Base-by-base conservation (phyloP, 805 yeast genomes). In the Candida koratica region DNA sequence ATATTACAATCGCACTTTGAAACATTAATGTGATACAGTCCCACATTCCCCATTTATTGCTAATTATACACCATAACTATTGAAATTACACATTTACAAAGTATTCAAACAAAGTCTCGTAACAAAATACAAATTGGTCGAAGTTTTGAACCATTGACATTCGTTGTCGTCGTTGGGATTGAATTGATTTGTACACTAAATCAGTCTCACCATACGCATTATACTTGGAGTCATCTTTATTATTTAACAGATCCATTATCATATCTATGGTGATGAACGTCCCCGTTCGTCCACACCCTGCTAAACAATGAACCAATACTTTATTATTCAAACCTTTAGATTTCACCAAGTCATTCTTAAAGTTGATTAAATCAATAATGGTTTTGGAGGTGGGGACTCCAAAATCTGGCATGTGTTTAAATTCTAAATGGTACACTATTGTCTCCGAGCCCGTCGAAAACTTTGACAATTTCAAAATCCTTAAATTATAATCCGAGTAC, bases 131-230 rank as follows among this genome's bases (percentile, higher is more conserved):
- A 47, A 73, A 84, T 57, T 85, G 95, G 41, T 81, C 77, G 41
- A 84, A 67, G 49, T 78, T 82, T 53, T 85, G 95, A 10, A 86
- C 95, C 93, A 85, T 85, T 4, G 88, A 79, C 17, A 85, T 68
- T 45, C 95, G 61, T 56, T 84, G 93, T 42, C 75, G 72, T 46
- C 95, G 67, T 49, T 85, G 77, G 34, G 68, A 71, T 46, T 80
- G 76, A 9, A 85, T 81, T 3, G 77, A 72, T 45, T 77, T 71
- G 47, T 71, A 77, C 3, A 85, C 67, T 38, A 81, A 61, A 56
- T 84, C 93, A 15, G 61, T 58, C 5, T 53, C 48, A 11, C 54
- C 39, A 58, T 45, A 52, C 6, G 52, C 48, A 28, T 49, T 44
- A 17, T 41, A 34, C 15, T 34, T 32, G 7, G 17, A 4, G 8